Evolutionary conservation across 768 basidiomycete genomes (phyloP).

Genomic region (Kockovaella imperatae): DNA sequence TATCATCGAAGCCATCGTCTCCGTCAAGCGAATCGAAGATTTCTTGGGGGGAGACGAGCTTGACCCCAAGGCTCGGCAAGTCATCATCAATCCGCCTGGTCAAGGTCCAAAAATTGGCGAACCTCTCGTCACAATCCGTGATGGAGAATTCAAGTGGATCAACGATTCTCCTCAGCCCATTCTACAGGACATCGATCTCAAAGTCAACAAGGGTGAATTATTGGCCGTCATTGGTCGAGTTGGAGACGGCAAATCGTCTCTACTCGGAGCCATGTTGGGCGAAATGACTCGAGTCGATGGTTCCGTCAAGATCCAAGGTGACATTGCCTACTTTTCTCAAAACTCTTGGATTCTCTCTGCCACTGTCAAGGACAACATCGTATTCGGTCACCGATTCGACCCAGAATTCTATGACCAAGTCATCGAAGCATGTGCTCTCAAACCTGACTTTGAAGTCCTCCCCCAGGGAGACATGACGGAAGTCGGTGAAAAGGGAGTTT

Average conservation of each 20-base stretch:
- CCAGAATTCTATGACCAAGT: conserved; percentile 49
- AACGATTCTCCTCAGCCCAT: conserved; percentile 50
- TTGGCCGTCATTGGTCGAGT: conserved; percentile 80
- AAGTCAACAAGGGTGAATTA: conserved; percentile 72
- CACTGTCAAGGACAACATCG: conserved; percentile 79
- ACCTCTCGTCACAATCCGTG: conserved; percentile 60
- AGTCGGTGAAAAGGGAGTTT: conserved; percentile 46
- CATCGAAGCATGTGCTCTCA: conserved; percentile 67
- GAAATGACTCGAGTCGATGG: conserved; percentile 77
- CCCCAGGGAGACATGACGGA: conserved; percentile 60
- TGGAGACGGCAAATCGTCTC: conserved; percentile 66
- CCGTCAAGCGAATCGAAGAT: conserved; percentile 63
- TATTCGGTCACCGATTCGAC: conserved; percentile 84
- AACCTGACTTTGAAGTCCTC: conserved; percentile 68
- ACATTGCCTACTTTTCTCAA: conserved; percentile 74
- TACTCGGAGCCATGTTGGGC: conserved; percentile 64
- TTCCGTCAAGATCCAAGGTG: conserved; percentile 60
- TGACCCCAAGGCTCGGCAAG: conserved; percentile 63
- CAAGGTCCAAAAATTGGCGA: conserved; percentile 41
- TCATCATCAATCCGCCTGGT: conserved; percentile 45
- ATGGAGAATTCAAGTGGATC: conserved; percentile 76
- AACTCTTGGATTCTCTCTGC: conserved; percentile 85
- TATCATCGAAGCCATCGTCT: conserved; percentile 78
- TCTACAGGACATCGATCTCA: conserved; percentile 68
- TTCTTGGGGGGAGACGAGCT: conserved; percentile 76